Evolutionary conservation across 2,329 filamentous ascomycete genomes (phyloP).

Genomic region (Escovopsis sp.): DNA sequence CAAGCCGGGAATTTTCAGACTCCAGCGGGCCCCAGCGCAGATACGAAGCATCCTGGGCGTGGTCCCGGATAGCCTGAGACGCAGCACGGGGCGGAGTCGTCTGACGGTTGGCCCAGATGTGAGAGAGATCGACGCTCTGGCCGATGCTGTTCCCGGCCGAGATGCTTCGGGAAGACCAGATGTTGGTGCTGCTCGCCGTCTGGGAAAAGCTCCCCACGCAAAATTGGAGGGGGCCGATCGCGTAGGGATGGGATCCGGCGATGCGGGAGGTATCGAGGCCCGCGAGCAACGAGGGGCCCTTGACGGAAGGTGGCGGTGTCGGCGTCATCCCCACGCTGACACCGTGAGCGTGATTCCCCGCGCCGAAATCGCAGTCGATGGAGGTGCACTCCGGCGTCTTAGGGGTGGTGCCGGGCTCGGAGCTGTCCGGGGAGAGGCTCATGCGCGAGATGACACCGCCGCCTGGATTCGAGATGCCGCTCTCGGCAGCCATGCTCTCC

Average conservation of each 20-base stretch:
- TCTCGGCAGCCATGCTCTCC: neutral
- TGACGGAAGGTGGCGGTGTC: neutral
- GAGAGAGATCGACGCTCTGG: neutral
- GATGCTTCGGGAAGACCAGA: neutral
- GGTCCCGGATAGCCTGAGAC: neutral
- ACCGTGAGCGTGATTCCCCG: neutral
- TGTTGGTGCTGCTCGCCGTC: neutral
- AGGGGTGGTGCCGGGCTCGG: neutral
- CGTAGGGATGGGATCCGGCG: neutral
- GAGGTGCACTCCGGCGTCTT: neutral
- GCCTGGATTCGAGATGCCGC: neutral
- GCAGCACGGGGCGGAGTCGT: neutral
- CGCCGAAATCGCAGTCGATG: too few relatives aligned
- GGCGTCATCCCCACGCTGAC: neutral
- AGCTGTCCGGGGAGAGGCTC: neutral
- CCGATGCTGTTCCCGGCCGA: too few relatives aligned
- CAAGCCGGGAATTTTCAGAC: neutral
- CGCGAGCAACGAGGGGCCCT: neutral
- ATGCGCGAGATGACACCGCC: neutral
- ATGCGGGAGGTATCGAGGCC: neutral
- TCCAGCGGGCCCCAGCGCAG: constrained; percentile 2
- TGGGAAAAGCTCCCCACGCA: neutral
- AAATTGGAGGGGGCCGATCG: neutral
- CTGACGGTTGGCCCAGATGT: neutral
- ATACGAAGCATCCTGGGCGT: neutral